These are phyloP conservation scores for Boletus smithii DNA, from an alignment of 1,284 basidiomycete species.

Conservation along the genomic window DNA sequence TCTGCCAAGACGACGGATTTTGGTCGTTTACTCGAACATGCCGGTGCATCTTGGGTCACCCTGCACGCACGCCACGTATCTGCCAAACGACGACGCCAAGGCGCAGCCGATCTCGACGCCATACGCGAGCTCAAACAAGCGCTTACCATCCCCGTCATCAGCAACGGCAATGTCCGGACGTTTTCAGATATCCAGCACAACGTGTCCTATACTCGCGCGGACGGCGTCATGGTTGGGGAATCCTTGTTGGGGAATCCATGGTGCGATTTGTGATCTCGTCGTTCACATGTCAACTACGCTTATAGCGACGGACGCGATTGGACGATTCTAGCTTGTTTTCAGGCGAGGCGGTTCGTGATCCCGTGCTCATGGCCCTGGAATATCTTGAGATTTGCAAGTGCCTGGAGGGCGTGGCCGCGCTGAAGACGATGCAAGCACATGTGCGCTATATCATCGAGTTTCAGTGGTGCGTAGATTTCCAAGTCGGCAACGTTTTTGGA, in stretches of 20 bases:
- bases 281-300: background rate
- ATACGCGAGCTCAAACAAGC: constrained; percentile 53
- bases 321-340: constrained; percentile 44
- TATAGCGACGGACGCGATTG: background rate
- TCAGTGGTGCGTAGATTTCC: constrained; percentile 49
- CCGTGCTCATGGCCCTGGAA: constrained; percentile 58
- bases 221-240: constrained; percentile 78
- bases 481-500: background rate
- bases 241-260: constrained; percentile 66
- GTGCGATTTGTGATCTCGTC: constrained; percentile 32
- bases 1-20: constrained; percentile 52
- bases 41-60: constrained; percentile 63
- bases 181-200: constrained; percentile 57
- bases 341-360: constrained; percentile 48
- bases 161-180: constrained; percentile 71
- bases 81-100: constrained; percentile 60
- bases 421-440: constrained; percentile 53
- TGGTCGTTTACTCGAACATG: constrained; percentile 53
- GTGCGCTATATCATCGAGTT: constrained; percentile 59
- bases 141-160: constrained; percentile 57
- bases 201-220: constrained; percentile 54
- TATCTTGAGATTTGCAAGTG: constrained; percentile 55
- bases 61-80: constrained; percentile 72
- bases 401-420: constrained; percentile 45
- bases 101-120: constrained; percentile 60